Evolutionary conservation across 164 flowering plant genomes (phyloP).

Genomic region (Cinnamomum micranthum): DNA sequence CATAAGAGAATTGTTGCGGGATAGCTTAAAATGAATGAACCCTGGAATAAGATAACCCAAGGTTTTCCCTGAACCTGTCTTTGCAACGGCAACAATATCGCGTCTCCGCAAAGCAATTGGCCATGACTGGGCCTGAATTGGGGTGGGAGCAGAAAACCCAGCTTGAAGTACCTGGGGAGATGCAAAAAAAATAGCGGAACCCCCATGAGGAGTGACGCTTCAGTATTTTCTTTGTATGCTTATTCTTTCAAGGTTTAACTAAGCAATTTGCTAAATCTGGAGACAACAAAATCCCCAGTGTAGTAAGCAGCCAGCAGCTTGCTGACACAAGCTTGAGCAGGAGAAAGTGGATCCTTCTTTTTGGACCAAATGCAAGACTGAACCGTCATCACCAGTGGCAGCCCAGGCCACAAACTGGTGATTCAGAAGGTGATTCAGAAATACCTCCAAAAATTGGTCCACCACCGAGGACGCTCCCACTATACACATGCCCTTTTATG

Average conservation of each 20-base stretch:
- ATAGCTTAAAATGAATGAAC: slow-evolving; percentile 66
- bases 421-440: slow-evolving; percentile 72
- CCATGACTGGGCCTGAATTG: slow-evolving; percentile 96
- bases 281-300: slow-evolving; percentile 61
- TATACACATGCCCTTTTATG: slow-evolving; percentile 48
- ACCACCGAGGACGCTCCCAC: slow-evolving; percentile 62
- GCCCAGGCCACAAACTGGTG: slow-evolving; percentile 63
- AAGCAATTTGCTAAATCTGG: slow-evolving; percentile 28
- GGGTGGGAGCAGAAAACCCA: slow-evolving; percentile 85
- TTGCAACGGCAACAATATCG: slow-evolving; percentile 89
- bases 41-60: slow-evolving; percentile 84
- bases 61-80: slow-evolving; percentile 97
- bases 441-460: slow-evolving; percentile 63
- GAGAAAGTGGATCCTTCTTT: slow-evolving; percentile 59
- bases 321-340: slow-evolving; percentile 77
- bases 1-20: slow-evolving; percentile 45
- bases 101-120: slow-evolving; percentile 77
- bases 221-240: not conserved
- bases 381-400: slow-evolving; percentile 74
- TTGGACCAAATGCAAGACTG: slow-evolving; percentile 70
- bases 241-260: not conserved
- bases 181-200: slow-evolving; percentile 8
- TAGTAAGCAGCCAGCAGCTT: slow-evolving; percentile 35
- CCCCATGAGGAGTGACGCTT: slow-evolving; percentile 11
- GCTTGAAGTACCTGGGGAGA: slow-evolving; percentile 61